Evolutionary conservation across 208 protist genomes (phyloP), one percentile per base, ranked within the genome.

Genomic region (Borovskyia barvae): DNA sequence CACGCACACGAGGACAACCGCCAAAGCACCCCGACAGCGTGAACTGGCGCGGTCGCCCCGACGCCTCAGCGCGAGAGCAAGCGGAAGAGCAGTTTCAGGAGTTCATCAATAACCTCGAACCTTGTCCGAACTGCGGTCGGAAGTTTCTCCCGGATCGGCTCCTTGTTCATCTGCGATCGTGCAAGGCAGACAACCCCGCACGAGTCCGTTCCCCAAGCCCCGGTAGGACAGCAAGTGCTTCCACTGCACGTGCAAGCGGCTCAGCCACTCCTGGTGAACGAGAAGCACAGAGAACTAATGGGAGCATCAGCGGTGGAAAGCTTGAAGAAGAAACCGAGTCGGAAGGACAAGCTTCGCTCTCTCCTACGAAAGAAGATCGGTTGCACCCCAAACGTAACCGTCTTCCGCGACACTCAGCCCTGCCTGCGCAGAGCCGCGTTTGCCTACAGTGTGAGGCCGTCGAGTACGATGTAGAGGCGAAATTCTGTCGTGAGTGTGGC

Each of bases 61-160:
- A 35, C 43, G 32, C 42, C n/a, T 45, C 43, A 6, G 62, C 70
- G 24, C 60, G 83, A 20, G 85, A 87, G 55, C 82, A 94, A 58
- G 85, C 89, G 33, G 82, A 93, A 15, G 78, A 78, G 24, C 89
- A 95, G 69, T 95, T 93, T 62, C 65, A 80, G 42, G 78, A 93
- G 52, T 97, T 94, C 50, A 83, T 93, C 24, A 86, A 75, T 42
- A 89, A 87, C 68, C 65, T 97, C n/a, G 84, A 87, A 33, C 80
- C 80, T 15, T 97, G 93, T 66, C 88, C 87, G 3, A 90, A 97
- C 73, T 97, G 94, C 64, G 75, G 70, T 19, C 52, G 94, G 15
- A 86, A 72, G 46, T 97, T 97, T 48, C 62, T 95, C 37, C 71
- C 94, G 9, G 90, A 97, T 33, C 82, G 92, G 19, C 78, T 97